phyloP scores from a whole-genome alignment of 2,329 filamentous ascomycete genomes.

The Arthroderma sp. region DNA sequence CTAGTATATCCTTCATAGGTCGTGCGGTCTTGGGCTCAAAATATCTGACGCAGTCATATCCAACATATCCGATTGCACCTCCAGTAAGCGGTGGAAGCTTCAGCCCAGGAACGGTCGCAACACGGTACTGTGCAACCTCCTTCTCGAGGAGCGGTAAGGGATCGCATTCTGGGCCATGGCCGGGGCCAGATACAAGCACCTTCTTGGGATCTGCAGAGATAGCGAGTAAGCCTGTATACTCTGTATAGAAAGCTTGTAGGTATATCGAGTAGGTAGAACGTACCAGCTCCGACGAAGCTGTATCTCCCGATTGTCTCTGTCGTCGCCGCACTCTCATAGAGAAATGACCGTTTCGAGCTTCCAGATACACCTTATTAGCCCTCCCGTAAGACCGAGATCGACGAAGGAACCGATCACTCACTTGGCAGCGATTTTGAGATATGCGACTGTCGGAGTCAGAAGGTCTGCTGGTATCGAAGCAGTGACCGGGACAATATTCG shows the following conservation, averaged over 20 bases:
- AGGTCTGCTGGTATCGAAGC: conserved; percentile 83
- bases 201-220: conserved; percentile 48
- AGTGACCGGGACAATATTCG: conserved; percentile 72
- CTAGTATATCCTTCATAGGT: conserved; percentile 73
- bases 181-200: conserved; percentile 74
- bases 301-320: conserved; percentile 90
- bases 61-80: conserved; percentile 90
- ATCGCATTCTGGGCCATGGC: conserved; percentile 72
- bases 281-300: conserved; percentile 79
- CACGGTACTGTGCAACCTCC: conserved; percentile 65
- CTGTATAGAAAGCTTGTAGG: background rate
- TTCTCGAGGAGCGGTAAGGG: conserved; percentile 71
- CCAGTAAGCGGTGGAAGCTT: conserved; percentile 76
- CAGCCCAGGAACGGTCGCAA: conserved; percentile 72
- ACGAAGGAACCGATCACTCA: conserved; percentile 32
- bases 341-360: conserved; percentile 68
- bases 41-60: conserved; percentile 94
- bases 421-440: conserved; percentile 75
- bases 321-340: conserved; percentile 86
- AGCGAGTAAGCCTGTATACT: background rate
- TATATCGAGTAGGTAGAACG: conserved; percentile 16
- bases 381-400: background rate
- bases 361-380: background rate
- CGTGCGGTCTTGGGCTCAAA: conserved; percentile 95
- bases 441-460: conserved; percentile 86